Percentiles rank a stretch among this genome's conserved stretches.
Evolutionary conservation across 169 alveolate genomes (phyloP).

Genomic region (Amoebophrya sp.): DNA sequence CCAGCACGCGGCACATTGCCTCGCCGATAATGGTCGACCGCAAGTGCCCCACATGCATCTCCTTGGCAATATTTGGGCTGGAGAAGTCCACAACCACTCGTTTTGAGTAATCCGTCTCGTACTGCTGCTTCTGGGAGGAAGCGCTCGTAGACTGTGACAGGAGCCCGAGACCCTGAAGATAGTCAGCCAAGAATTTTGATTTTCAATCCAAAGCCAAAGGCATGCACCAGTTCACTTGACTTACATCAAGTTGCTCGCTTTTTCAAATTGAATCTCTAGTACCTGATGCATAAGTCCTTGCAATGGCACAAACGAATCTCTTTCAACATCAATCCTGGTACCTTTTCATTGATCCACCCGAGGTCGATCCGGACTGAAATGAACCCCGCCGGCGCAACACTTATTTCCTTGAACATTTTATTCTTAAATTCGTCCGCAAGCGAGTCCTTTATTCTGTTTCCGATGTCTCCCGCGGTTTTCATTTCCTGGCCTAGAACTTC

Average conservation of each 20-base stretch:
- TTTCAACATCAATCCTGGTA: too few species aligned
- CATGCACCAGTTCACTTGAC: too few species aligned
- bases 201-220: too few species aligned
- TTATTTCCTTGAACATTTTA: background rate
- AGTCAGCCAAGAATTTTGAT: too few species aligned
- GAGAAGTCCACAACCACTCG: slow-evolving; percentile 93
- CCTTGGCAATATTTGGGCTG: slow-evolving; percentile 99
- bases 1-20: slow-evolving; percentile 82
- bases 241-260: too few species aligned
- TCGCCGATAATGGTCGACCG: slow-evolving; percentile 97
- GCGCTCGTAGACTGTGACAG: background rate
- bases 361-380: background rate
- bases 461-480: background rate
- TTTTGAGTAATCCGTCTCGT: background rate
- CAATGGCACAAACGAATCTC: too few species aligned
- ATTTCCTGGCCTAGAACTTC: background rate
- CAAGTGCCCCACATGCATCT: slow-evolving; percentile 99
- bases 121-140: too few species aligned
- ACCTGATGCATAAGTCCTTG: too few species aligned
- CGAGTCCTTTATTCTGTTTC: background rate
- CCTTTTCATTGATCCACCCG: background rate
- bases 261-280: too few species aligned
- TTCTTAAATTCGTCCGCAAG: background rate
- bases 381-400: background rate
- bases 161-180: background rate